Conservation (phyloP, 2,329 filamentous ascomycete genomes). For the Pseudocercospora eumusae region DNA sequence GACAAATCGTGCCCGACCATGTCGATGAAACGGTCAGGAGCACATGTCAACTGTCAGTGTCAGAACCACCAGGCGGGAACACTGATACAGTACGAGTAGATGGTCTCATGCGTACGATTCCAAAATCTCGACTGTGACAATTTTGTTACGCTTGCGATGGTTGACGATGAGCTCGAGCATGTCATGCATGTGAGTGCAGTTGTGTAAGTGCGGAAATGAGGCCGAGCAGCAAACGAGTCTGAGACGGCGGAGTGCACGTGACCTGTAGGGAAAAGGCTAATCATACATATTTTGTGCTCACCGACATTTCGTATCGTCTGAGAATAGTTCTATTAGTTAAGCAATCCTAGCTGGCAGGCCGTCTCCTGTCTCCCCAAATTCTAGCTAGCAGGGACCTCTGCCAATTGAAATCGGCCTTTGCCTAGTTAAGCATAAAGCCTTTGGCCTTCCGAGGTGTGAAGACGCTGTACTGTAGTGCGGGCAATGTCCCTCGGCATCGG, state of each 20-base stretch:
- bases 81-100: too few species aligned
- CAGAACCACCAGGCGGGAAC: background rate
- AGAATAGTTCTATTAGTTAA: background rate
- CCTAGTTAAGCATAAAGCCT: too few species aligned
- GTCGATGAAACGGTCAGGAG: background rate
- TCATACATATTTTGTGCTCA: background rate
- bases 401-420: too few species aligned
- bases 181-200: background rate
- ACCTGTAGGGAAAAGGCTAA: background rate
- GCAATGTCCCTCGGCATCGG: too few species aligned
- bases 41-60: slow-evolving; percentile 8
- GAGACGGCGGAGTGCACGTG: background rate
- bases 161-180: background rate
- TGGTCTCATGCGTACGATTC: background rate
- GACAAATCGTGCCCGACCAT: slow-evolving; percentile 10
- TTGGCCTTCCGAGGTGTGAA: too few species aligned
- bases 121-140: background rate
- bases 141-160: background rate
- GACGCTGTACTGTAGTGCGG: too few species aligned
- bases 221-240: background rate
- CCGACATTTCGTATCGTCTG: slow-evolving; percentile 4
- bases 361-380: too few species aligned
- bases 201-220: background rate
- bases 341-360: background rate
- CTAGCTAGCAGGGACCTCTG: too few species aligned